Conservation (phyloP, 1,139 yeast genomes). For the Yamadazyma buinensis region DNA sequence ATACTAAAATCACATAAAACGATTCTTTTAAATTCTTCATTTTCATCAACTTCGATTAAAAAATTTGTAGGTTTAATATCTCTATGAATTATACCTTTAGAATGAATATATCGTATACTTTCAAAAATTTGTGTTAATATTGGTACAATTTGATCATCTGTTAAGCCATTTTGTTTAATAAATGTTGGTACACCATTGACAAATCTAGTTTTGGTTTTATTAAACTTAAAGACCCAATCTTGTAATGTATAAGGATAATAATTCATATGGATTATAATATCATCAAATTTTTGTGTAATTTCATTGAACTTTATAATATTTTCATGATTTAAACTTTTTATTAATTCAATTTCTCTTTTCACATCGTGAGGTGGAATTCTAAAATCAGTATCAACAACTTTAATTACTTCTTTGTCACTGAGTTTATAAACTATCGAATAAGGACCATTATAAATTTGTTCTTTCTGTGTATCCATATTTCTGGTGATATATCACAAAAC, state of each 20-base stretch:
- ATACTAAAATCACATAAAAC: conserved; percentile 80
- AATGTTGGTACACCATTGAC: conserved; percentile 9
- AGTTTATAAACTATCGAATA: conserved; percentile 33
- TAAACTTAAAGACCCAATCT: conserved; percentile 19
- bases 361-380: conserved; percentile 37
- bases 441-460: conserved; percentile 30
- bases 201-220: conserved; percentile 12
- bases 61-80: conserved; percentile 84
- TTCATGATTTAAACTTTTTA: conserved; percentile 20
- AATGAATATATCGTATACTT: conserved; percentile 25
- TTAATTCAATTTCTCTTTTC: conserved; percentile 27
- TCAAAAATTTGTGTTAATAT: conserved; percentile 20
- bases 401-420: conserved; percentile 26
- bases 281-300: conserved; percentile 27
- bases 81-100: conserved; percentile 73
- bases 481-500: too few relatives aligned
- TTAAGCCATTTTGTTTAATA: conserved; percentile 14
- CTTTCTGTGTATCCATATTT: background rate
- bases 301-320: conserved; percentile 22
- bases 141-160: conserved; percentile 11
- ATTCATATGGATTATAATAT: conserved; percentile 31
- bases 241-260: conserved; percentile 26
- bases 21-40: conserved; percentile 22
- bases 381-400: conserved; percentile 39
- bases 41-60: conserved; percentile 29